Evolutionary conservation across 192 early-diverging fungal genomes (phyloP).

Genomic region (Thamnidium elegans): DNA sequence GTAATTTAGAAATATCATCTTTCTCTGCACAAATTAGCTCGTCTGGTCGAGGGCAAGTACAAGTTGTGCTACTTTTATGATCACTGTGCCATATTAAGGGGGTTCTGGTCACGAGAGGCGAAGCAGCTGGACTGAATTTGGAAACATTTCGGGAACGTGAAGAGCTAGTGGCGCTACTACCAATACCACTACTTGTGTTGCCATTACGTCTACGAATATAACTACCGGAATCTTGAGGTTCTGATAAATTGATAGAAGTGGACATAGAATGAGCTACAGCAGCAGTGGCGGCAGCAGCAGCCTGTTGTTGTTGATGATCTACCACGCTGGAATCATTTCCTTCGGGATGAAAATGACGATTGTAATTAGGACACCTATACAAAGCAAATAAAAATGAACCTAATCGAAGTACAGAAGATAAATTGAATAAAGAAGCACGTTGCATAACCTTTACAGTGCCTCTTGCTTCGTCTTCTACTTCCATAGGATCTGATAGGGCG

Average conservation of each 20-base stretch:
- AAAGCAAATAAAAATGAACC: slow-evolving; percentile 30
- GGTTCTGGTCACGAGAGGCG: background rate
- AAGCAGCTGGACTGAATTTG: slow-evolving; percentile 17
- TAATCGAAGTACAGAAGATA: slow-evolving; percentile 26
- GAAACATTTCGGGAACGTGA: slow-evolving; percentile 5
- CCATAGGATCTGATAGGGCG: background rate
- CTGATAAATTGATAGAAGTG: background rate
- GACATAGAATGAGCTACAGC: background rate
- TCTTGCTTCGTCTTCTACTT: background rate
- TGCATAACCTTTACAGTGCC: slow-evolving; percentile 6
- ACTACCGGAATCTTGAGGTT: background rate
- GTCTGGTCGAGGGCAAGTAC: slow-evolving; percentile 20
- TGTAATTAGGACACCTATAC: slow-evolving; percentile 30
- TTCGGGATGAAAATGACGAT: slow-evolving; percentile 11
- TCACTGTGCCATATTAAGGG: slow-evolving; percentile 14
- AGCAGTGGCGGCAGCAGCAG: background rate
- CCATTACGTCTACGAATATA: slow-evolving; percentile 1
- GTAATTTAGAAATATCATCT: slow-evolving; percentile 19
- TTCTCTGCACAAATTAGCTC: slow-evolving; percentile 25
- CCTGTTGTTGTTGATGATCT: background rate
- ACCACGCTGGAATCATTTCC: no score
- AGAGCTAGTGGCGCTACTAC: background rate
- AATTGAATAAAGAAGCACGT: slow-evolving; percentile 21
- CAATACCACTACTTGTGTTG: background rate
- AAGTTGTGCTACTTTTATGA: slow-evolving; percentile 7